These are phyloP conservation scores for Mycena kentingensis DNA, from an alignment of 768 basidiomycete species.

Conservation along the genomic window DNA sequence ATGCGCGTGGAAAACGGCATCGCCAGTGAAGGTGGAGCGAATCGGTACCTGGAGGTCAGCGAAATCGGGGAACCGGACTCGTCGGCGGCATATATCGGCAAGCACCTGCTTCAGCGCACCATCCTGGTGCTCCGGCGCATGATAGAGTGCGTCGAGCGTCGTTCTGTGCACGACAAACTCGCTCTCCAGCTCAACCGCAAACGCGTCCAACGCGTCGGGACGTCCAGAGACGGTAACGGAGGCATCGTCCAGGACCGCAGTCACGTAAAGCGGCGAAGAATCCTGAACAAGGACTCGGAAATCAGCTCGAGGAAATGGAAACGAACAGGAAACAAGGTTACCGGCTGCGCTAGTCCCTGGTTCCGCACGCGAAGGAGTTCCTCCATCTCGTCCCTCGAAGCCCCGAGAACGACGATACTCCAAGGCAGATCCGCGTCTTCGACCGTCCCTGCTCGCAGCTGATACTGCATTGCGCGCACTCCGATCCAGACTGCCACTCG, in stretches of 20 bases:
- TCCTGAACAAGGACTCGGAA: not conserved
- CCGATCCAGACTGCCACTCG: conserved; percentile 47
- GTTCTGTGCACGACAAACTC: conserved; percentile 43
- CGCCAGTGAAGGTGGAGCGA: conserved; percentile 48
- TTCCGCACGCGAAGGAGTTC: conserved; percentile 11
- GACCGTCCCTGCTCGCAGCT: conserved; percentile 3
- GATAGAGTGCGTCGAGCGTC: conserved; percentile 55
- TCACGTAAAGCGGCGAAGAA: conserved; percentile 42
- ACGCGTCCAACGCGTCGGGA: conserved; percentile 49
- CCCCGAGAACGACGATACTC: conserved; percentile 45
- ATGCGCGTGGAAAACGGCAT: conserved; percentile 29
- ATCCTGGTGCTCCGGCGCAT: conserved; percentile 37
- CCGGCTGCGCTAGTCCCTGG: conserved; percentile 4
- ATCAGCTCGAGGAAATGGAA: not conserved
- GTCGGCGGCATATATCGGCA: conserved; percentile 43
- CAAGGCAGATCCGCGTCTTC: conserved; percentile 39
- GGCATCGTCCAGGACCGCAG: conserved; percentile 49
- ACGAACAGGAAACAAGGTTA: not conserved
- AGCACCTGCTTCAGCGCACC: conserved; percentile 43
- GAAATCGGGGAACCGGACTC: conserved; percentile 53
- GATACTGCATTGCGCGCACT: conserved; percentile 40
- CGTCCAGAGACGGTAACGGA: conserved; percentile 61
- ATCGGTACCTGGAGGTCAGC: conserved; percentile 49
- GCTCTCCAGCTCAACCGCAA: conserved; percentile 40
- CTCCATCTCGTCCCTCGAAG: conserved; percentile 25